These are phyloP conservation scores for Picea abies DNA, from an alignment of 83 land plant species.

Conservation along the genomic window DNA sequence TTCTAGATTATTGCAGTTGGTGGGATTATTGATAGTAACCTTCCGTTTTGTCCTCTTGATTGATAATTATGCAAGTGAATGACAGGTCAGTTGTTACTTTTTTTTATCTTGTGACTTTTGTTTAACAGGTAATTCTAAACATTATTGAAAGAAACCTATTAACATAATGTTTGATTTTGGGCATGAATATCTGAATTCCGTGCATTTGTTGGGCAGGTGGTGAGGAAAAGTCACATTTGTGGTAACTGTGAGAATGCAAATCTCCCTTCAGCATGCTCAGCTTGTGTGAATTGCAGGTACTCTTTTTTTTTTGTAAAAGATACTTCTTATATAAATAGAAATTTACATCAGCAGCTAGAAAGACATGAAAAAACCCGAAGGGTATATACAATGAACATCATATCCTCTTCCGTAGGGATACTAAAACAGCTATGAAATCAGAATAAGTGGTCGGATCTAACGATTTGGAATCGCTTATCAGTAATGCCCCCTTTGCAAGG, in stretches of 20 bases:
- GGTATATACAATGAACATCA: too few relatives aligned
- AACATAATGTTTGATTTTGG: neutral
- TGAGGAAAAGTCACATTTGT: conserved; percentile 38
- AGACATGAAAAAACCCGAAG: too few relatives aligned
- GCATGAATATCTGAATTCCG: neutral
- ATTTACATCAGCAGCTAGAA: too few relatives aligned
- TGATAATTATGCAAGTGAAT: neutral
- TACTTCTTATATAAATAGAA: neutral
- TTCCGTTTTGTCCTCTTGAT: neutral
- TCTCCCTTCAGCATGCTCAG: conserved; percentile 57
- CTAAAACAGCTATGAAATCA: too few relatives aligned
- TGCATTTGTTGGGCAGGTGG: conserved; percentile 20
- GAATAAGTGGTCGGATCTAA: too few relatives aligned
- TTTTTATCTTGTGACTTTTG: neutral
- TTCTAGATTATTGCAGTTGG: too few relatives aligned
- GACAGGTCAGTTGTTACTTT: neutral
- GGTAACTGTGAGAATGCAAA: conserved; percentile 60
- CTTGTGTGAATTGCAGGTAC: conserved; percentile 45
- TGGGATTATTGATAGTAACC: neutral
- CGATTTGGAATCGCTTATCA: too few relatives aligned
- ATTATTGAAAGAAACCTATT: neutral
- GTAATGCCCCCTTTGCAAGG: too few relatives aligned
- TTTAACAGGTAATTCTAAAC: neutral
- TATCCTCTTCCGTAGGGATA: too few relatives aligned
- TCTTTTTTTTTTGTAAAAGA: too few relatives aligned